Percentiles rank a stretch among this genome's conserved stretches.
These are phyloP conservation scores for Neofusicoccum ribis DNA, from an alignment of 2,329 filamentous ascomycete genomes.

Conservation along the genomic window DNA sequence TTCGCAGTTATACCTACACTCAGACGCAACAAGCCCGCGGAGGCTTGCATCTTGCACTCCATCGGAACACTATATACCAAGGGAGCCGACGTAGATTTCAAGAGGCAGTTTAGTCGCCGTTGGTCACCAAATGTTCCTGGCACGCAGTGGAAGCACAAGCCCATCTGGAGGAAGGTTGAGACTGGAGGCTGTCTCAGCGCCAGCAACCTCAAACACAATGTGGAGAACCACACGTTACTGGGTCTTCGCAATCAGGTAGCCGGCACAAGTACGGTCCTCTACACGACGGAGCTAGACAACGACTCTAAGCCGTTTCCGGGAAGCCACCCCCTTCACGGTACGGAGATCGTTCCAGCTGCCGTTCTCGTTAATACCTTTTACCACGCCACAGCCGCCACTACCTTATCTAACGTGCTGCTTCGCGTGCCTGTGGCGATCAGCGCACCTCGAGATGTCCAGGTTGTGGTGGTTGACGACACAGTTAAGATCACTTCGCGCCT, in stretches of 20 bases:
- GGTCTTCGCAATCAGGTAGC: slow-evolving; percentile 22
- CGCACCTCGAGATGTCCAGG: slow-evolving; percentile 40
- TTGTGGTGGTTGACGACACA: slow-evolving; percentile 34
- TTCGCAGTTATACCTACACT: slow-evolving; percentile 34
- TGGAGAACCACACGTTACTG: no score
- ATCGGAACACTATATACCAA: slow-evolving; percentile 32
- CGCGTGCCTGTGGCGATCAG: slow-evolving; percentile 40
- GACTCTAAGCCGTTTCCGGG: no score
- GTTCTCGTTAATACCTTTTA: slow-evolving; percentile 44
- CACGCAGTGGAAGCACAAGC: no score
- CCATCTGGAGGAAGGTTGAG: no score
- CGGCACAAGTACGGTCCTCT: slow-evolving; percentile 27
- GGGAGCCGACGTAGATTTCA: slow-evolving; percentile 33
- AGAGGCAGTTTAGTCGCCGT: not conserved
- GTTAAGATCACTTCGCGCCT: slow-evolving; percentile 39
- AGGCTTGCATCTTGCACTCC: slow-evolving; percentile 29
- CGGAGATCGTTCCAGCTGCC: no score
- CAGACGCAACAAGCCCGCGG: slow-evolving; percentile 28
- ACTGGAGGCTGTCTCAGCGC: no score
- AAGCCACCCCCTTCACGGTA: no score
- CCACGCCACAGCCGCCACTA: slow-evolving; percentile 31
- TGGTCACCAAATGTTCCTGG: no score
- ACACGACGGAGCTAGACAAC: slow-evolving; percentile 12
- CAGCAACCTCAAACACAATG: no score
- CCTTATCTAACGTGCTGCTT: slow-evolving; percentile 37